phyloP scores from a whole-genome alignment of 139 green algal species.

The Trebouxia sp. region DNA sequence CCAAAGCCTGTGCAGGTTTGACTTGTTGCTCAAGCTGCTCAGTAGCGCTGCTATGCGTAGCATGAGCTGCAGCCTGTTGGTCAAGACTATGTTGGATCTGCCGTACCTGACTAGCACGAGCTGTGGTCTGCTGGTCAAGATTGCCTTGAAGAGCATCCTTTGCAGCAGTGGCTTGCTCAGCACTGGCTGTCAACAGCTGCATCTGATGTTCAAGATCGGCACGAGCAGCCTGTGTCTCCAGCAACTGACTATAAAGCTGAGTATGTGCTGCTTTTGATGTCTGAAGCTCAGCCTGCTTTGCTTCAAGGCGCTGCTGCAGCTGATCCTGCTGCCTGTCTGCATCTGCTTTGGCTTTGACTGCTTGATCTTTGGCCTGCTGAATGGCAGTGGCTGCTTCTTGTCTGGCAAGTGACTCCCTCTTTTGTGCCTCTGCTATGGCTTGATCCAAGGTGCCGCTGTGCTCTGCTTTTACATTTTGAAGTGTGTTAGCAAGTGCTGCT shows the following conservation, averaged over 20 bases:
- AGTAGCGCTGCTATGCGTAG: neutral
- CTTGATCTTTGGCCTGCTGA: neutral
- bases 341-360: neutral
- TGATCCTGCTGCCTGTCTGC: neutral
- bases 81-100: neutral
- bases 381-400: slow-evolving; percentile 1
- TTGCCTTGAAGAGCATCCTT: neutral
- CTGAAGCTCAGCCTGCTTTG: neutral
- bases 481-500: neutral
- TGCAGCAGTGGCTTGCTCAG: neutral
- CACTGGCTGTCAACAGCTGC: too few species aligned
- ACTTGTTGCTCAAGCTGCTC: neutral
- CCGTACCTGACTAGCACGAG: too few species aligned
- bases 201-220: neutral
- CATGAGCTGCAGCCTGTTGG: neutral
- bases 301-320: neutral
- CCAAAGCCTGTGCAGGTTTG: neutral
- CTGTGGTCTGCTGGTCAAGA: neutral
- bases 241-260: too few species aligned
- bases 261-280: too few species aligned
- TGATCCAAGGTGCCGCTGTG: neutral
- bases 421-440: neutral
- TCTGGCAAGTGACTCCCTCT: neutral
- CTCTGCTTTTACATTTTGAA: neutral
- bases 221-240: too few species aligned